Percentiles rank a stretch among this genome's conserved stretches.
These are phyloP conservation scores for Mucor lusitanicus DNA, from an alignment of 371 early-diverging fungal genomes.

Conservation along the genomic window DNA sequence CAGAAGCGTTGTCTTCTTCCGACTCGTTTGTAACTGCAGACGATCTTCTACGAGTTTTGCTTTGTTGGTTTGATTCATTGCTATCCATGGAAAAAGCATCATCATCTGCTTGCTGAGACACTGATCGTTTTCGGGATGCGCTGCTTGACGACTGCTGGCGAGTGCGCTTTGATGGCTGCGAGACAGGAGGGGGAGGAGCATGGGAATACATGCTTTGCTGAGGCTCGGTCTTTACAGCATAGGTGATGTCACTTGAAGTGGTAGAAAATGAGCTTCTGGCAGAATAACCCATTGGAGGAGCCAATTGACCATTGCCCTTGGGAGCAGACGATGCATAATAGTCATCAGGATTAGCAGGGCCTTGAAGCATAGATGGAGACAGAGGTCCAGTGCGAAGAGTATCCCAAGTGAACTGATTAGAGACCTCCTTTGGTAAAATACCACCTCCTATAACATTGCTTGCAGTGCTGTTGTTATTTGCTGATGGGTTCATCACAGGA, in stretches of 20 bases:
- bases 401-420: constrained; percentile 62
- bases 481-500: constrained; percentile 17
- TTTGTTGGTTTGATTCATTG: constrained; percentile 15
- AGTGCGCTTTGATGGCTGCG: neutral
- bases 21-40: constrained; percentile 8
- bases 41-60: constrained; percentile 18
- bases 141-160: constrained; percentile 1
- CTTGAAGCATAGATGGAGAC: constrained; percentile 76
- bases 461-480: constrained; percentile 18
- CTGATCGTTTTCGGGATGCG: constrained; percentile 14
- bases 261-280: constrained; percentile 5
- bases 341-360: constrained; percentile 60
- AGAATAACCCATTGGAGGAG: neutral
- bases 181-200: neutral
- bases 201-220: constrained; percentile 1
- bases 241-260: constrained; percentile 3
- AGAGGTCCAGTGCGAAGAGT: constrained; percentile 74
- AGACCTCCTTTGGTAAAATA: constrained; percentile 45
- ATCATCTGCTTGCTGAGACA: constrained; percentile 7
- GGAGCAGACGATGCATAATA: constrained; percentile 5
- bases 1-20: constrained; percentile 11
- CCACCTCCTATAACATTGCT: constrained; percentile 44
- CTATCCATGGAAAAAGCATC: constrained; percentile 21
- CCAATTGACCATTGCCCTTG: neutral
- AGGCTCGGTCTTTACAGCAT: constrained; percentile 9